Base-by-base conservation (phyloP, 1,139 yeast genomes). In the Scheffersomyces titani region DNA sequence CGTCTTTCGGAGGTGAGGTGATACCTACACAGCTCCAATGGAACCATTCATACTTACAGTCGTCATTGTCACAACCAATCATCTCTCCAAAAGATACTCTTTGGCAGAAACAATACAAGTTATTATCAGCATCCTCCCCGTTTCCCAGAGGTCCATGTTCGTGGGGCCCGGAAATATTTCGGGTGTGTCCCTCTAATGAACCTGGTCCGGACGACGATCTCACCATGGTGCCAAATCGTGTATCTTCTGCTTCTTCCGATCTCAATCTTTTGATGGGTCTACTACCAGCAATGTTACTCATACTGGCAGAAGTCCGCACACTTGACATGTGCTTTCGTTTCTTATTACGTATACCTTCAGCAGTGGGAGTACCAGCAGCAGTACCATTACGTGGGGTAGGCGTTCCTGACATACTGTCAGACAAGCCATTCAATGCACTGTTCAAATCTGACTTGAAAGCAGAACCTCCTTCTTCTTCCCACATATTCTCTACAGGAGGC, bases 1-100 rank as follows among this genome's bases (percentile, higher is more conserved):
- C 83, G 53, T 87, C 90, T 64, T 83, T 84, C 0, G 93, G 92
- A 2, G 90, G 90, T 45, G 83, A 80, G 7, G 83, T 81, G 53
- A 92, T 81, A 1, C 97, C 96, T 53, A 92, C 96, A 76, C 97
- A 92, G 57, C 82, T 78, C 80, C 90, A 88, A 70, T 89, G 94
- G 70, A 91, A 92, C 97, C 97, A 92, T 70, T 91, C 97, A 65
- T 79, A 87, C 61, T 87, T 84, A 75, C 97, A 92, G 62, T 87
- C 87, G 19, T 85, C 86, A 65, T 89, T 89, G 69, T 92, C 97
- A 71, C 97, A 92, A 0, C 96, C 97, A 71, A 92, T 87, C 97
- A 92, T 92, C 63, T 90, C 91, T 13, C 97, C 97, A 74, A 88
- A 90, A 1, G 96, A 89, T 0, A 89, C 92, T 61, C 91, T 85